These are phyloP conservation scores for Inonotus hispidus DNA, from an alignment of 1,284 basidiomycete genomes.

Conservation along the genomic window DNA sequence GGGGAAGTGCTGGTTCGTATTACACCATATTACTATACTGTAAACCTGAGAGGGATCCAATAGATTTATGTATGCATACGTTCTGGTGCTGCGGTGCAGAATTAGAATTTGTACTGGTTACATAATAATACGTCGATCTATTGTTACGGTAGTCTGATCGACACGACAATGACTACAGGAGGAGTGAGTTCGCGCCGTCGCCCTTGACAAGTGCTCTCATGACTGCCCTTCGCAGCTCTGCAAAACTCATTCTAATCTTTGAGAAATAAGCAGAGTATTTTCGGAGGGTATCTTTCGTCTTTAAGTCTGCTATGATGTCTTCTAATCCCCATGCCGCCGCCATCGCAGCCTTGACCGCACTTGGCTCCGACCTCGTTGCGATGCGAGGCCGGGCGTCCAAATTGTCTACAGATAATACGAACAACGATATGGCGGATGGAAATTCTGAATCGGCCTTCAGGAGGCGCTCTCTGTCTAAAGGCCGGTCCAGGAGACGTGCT, in stretches of 20 bases:
- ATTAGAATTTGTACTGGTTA: too few relatives aligned
- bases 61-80: too few relatives aligned
- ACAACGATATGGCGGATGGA: neutral
- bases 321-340: constrained; percentile 1
- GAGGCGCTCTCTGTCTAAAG: neutral
- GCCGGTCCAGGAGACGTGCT: neutral
- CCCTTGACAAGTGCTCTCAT: neutral
- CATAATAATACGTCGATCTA: too few relatives aligned
- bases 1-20: too few relatives aligned
- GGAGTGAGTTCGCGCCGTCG: neutral
- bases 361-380: constrained; percentile 1
- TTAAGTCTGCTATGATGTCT: neutral
- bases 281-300: neutral
- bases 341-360: constrained; percentile 1
- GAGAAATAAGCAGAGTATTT: neutral
- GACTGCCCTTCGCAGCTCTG: neutral
- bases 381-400: neutral
- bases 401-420: neutral
- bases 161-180: too few relatives aligned
- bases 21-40: too few relatives aligned
- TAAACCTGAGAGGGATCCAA: too few relatives aligned
- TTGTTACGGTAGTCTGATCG: too few relatives aligned
- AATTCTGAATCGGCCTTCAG: neutral
- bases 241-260: neutral
- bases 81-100: too few relatives aligned